Conservation (phyloP, 352 stramenopile genomes). For the Globisporangium takayamanum region DNA sequence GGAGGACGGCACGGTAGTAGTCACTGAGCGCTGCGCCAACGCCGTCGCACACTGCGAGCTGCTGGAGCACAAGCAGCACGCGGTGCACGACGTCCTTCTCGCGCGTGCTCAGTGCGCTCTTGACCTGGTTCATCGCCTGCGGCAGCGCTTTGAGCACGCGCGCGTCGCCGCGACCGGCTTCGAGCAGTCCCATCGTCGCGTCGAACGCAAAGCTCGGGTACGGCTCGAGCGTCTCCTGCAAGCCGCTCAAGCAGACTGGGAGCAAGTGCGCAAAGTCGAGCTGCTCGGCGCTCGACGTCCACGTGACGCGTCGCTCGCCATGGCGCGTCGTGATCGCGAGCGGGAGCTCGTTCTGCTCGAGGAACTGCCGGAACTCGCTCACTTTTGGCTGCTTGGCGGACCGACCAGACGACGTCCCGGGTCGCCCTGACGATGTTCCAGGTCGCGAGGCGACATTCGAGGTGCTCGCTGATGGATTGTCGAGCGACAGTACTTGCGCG, state of each 20-base stretch:
- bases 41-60: slow-evolving; percentile 61
- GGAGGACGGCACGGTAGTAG: slow-evolving; percentile 68
- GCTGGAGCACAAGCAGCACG: slow-evolving; percentile 65
- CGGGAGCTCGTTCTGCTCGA: slow-evolving; percentile 63
- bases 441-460: neutral
- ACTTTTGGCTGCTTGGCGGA: slow-evolving; percentile 41
- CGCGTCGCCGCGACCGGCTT: slow-evolving; percentile 34
- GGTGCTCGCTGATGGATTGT: slow-evolving; percentile 11
- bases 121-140: slow-evolving; percentile 54
- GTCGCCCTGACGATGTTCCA: slow-evolving; percentile 4
- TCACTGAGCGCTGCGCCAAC: slow-evolving; percentile 56
- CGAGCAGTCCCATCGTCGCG: slow-evolving; percentile 53
- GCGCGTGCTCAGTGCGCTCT: slow-evolving; percentile 52
- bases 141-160: slow-evolving; percentile 52
- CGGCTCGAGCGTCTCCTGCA: slow-evolving; percentile 71
- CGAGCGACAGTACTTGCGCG: slow-evolving; percentile 51
- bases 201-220: slow-evolving; percentile 70
- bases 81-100: slow-evolving; percentile 61
- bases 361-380: slow-evolving; percentile 68
- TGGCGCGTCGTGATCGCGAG: slow-evolving; percentile 42
- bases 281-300: slow-evolving; percentile 48
- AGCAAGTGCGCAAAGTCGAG: slow-evolving; percentile 64
- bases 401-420: slow-evolving; percentile 13
- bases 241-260: slow-evolving; percentile 61
- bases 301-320: slow-evolving; percentile 41